Base-by-base conservation (phyloP, 441 rosid genomes). In the Jatropha multifida region DNA sequence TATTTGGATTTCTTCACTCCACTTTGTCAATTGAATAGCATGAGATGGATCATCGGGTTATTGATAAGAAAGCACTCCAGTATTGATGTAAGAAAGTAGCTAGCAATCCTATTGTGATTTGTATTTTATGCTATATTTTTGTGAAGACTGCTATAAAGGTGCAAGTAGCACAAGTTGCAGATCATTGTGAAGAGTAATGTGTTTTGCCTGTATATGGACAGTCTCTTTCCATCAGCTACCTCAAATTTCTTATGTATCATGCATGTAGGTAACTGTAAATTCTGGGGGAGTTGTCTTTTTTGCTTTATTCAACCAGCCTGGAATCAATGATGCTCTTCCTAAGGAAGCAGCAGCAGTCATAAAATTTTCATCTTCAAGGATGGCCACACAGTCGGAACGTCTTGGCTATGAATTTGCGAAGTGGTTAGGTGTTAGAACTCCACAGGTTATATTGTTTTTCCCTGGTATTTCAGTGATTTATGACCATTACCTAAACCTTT, bases 221-320 rank as follows among this genome's bases (percentile, higher is more conserved):
- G 42, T 44, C 7, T 66, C 44, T 38, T 72, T 7, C 72, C 48
- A 72, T 68, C 71, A 71, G 41, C 67, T 66, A 38, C 63, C 67
- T 79, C 76, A 8, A 4, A 77, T 67, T 73, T 83, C 68, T 83
- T 78, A 41, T 73, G 78, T 76, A 80, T 59, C 76, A 76, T 69
- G 76, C 77, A 20, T 78, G 66, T 83, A 95, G 98, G 99, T 96
- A 68, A 94, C 97, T 72, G 98, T 96, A 77, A 96, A 91, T 80
- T 96, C 99, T 72, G 99, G 99, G n/a, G 99, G 99, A 78, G 97
- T 96, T 82, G 99, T 96, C 74, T 94, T 96, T 92, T 96, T 96
- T 89, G 98, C 96, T 63, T 81, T 96, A 71, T 90, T 94, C 87
- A 90, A 85, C 75, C 91, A 87, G 70, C 83, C 84, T 64, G 83